Evolutionary conservation across 1,139 yeast species (phyloP).

Genomic region (Debaryomyces sp.): DNA sequence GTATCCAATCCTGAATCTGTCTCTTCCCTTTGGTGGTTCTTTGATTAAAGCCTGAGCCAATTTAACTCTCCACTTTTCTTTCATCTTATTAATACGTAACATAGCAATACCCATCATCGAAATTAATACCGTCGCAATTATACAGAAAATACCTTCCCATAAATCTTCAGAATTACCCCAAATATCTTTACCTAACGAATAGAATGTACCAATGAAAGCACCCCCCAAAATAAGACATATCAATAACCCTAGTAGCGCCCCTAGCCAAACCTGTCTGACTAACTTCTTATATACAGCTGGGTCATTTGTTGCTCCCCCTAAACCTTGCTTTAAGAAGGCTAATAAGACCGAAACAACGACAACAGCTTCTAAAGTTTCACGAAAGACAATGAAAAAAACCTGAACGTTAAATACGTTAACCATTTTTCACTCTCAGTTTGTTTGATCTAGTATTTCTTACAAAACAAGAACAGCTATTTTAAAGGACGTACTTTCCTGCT

Average conservation of each 20-base stretch:
- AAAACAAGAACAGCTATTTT: background rate
- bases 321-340: slow-evolving; percentile 86
- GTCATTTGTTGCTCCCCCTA: slow-evolving; percentile 56
- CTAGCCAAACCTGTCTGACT: slow-evolving; percentile 76
- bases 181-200: slow-evolving; percentile 74
- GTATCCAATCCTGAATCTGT: slow-evolving; percentile 38
- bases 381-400: slow-evolving; percentile 80
- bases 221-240: slow-evolving; percentile 80
- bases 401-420: slow-evolving; percentile 55
- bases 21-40: slow-evolving; percentile 31
- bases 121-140: slow-evolving; percentile 81
- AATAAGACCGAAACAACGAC: slow-evolving; percentile 86
- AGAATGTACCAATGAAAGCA: slow-evolving; percentile 83
- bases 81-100: slow-evolving; percentile 86
- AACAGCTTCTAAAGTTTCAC: slow-evolving; percentile 90
- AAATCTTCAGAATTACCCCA: slow-evolving; percentile 89
- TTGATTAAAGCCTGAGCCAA: slow-evolving; percentile 72
- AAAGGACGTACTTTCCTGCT: background rate
- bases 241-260: slow-evolving; percentile 70
- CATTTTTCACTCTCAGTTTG: slow-evolving; percentile 22
- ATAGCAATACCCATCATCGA: slow-evolving; percentile 91
- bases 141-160: slow-evolving; percentile 89
- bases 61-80: slow-evolving; percentile 90
- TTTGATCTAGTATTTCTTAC: background rate
- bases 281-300: slow-evolving; percentile 60